Percentiles rank a stretch among this genome's conserved stretches.
phyloP scores from a whole-genome alignment of 176 grass and related monocot species.

The Thalia dealbata region DNA sequence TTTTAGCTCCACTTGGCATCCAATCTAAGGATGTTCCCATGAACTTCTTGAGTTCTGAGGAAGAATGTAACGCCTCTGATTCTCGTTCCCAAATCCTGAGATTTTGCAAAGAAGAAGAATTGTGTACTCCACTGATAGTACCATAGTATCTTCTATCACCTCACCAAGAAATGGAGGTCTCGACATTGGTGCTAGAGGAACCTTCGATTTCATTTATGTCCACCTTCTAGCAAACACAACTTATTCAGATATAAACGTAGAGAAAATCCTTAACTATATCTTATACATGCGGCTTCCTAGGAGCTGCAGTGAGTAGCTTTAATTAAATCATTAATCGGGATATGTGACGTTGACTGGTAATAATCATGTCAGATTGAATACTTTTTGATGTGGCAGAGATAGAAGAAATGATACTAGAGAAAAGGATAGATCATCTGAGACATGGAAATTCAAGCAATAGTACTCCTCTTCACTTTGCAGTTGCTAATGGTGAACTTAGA shows the following conservation, averaged over 20 bases:
- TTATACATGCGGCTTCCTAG: too few species aligned
- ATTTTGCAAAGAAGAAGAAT: slow-evolving; percentile 36
- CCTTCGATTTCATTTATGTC: slow-evolving; percentile 11
- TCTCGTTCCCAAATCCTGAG: slow-evolving; percentile 84
- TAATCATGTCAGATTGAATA: too few species aligned
- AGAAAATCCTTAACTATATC: too few species aligned
- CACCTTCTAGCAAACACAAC: slow-evolving; percentile 33
- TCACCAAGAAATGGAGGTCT: slow-evolving; percentile 69
- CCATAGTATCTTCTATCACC: slow-evolving; percentile 86
- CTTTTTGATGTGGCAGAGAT: slow-evolving; percentile 62
- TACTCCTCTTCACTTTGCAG: slow-evolving; percentile 66
- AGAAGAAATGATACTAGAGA: slow-evolving; percentile 31
- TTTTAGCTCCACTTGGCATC: slow-evolving; percentile 90
- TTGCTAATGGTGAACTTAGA: slow-evolving; percentile 30
- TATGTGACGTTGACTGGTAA: too few species aligned
- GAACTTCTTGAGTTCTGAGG: slow-evolving; percentile 56
- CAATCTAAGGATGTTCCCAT: slow-evolving; percentile 62
- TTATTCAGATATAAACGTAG: neutral
- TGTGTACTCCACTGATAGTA: slow-evolving; percentile 33
- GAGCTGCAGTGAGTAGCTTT: too few species aligned
- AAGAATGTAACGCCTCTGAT: slow-evolving; percentile 74
- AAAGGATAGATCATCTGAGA: slow-evolving; percentile 28
- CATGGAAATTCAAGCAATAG: slow-evolving; percentile 38
- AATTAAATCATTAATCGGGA: too few species aligned
- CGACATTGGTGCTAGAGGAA: slow-evolving; percentile 25